These are phyloP conservation scores for Cryptosporidium meleagridis DNA, from an alignment of 169 alveolate species.

Conservation along the genomic window DNA sequence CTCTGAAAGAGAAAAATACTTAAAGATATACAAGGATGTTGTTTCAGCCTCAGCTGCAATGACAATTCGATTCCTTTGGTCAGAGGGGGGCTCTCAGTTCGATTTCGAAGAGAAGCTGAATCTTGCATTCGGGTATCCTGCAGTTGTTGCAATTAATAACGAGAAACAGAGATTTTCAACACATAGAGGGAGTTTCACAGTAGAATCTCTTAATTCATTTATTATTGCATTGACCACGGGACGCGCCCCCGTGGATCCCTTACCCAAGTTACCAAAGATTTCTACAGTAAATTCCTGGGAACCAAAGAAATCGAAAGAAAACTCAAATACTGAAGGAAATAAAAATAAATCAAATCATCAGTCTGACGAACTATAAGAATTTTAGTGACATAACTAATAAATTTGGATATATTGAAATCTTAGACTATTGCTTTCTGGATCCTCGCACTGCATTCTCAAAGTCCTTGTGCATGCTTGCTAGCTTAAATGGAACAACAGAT, in stretches of 20 bases:
- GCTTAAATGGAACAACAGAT: conserved; percentile 65
- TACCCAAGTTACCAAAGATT: conserved; percentile 61
- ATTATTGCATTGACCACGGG: conserved; percentile 58
- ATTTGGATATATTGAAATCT: neutral
- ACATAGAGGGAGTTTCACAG: conserved; percentile 72
- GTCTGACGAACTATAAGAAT: conserved; percentile 40
- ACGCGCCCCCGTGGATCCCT: conserved; percentile 51
- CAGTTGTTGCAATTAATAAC: conserved; percentile 87
- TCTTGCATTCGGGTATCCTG: conserved; percentile 91
- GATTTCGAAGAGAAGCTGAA: conserved; percentile 88
- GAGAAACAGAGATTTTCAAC: conserved; percentile 78
- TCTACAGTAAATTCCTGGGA: conserved; percentile 18
- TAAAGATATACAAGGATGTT: conserved; percentile 81
- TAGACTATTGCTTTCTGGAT: neutral
- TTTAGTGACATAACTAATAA: neutral
- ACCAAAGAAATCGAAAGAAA: conserved; percentile 15
- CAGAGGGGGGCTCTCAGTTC: conserved; percentile 91
- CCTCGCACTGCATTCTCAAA: conserved; percentile 33
- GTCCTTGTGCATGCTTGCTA: conserved; percentile 37
- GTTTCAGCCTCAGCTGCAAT: conserved; percentile 84
- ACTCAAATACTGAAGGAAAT: neutral
- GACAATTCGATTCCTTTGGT: conserved; percentile 90
- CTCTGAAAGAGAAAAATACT: conserved; percentile 85
- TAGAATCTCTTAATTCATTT: conserved; percentile 63
- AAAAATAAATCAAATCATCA: neutral